Conservation (phyloP, 75 land plant species). For the Pseudotsuga menziesii region DNA sequence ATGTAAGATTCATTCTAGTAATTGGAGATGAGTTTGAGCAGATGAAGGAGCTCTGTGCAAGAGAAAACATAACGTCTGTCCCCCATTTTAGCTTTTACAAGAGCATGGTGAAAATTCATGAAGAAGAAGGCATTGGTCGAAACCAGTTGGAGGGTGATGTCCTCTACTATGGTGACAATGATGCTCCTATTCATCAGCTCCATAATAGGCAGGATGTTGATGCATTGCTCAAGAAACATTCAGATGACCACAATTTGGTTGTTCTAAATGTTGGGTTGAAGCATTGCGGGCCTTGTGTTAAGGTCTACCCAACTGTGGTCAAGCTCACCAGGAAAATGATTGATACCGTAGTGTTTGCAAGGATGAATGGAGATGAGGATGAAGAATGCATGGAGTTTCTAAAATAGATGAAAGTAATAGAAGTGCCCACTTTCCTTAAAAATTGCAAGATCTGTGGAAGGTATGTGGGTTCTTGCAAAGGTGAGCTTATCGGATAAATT, state of each 20-base stretch:
- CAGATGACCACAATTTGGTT: slow-evolving; percentile 56
- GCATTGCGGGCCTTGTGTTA: slow-evolving; percentile 97
- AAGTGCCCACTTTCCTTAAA: slow-evolving; percentile 91
- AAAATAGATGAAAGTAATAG: slow-evolving; percentile 65
- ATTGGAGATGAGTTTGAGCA: slow-evolving; percentile 90
- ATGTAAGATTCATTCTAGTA: slow-evolving; percentile 79
- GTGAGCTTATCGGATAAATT: slow-evolving; percentile 95
- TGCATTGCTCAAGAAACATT: slow-evolving; percentile 52
- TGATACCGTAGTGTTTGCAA: slow-evolving; percentile 76
- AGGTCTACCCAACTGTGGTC: slow-evolving; percentile 92
- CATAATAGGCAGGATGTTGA: slow-evolving; percentile 69
- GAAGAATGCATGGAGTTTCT: slow-evolving; percentile 83
- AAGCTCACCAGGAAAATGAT: slow-evolving; percentile 86
- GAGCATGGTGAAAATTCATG: slow-evolving; percentile 72
- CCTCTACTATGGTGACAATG: slow-evolving; percentile 84
- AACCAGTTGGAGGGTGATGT: slow-evolving; percentile 82
- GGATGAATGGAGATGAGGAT: slow-evolving; percentile 97
- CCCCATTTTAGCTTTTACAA: slow-evolving; percentile 97
- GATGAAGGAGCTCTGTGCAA: slow-evolving; percentile 57
- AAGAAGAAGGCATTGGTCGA: slow-evolving; percentile 85
- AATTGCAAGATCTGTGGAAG: slow-evolving; percentile 70
- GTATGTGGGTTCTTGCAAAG: slow-evolving; percentile 94
- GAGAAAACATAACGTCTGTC: slow-evolving; percentile 63
- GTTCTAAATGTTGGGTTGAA: slow-evolving; percentile 95
- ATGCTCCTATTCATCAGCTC: slow-evolving; percentile 69